Base-by-base conservation (phyloP, 129 eudicot genomes). In the Deinandra increscens region DNA sequence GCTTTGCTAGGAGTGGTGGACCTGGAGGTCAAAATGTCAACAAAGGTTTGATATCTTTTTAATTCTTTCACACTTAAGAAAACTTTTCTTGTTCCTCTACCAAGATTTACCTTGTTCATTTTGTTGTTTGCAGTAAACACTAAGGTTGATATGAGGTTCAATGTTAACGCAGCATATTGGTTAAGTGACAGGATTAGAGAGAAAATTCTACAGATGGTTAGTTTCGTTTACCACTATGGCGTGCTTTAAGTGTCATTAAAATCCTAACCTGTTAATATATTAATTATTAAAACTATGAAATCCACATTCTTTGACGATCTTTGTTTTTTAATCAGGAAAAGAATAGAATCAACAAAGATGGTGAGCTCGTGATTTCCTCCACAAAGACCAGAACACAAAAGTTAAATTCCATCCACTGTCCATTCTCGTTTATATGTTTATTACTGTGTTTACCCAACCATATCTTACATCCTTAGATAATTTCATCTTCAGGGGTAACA, bases 121-220 rank as follows among this genome's bases (percentile, higher is more conserved):
- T 72, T 20, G 43, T 83, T 67, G 43, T 83, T 67, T 79, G 63
- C 80, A 85, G 99, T 93, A 37, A 93, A 87, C 78, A 89, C 99
- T 29, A 93, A 89, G 90, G 98, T 93, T 69, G 98, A 93, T 80
- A 93, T 93, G 99, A 88, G 99, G 60, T 93, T 93, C 58, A 89
- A 87, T 78, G 95, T 93, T 1, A 78, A 75, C 45, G 79, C 79
- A 68, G 98, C 98, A 61, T 36, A 84, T 53, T 93, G 98, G 98
- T 78, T 93, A 71, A 87, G 88, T 78, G 87, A 87, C 31, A 83
- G 95, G 64, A 82, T 93, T 31, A 75, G 84, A 75, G 95, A 89
- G 43, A 87, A 82, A 85, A 93, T 93, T 26, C 37, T 93, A 90
- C 97, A 83, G 65, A 80, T 77, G 92, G 99, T 93, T 61, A 83